Conservation (phyloP, 2,329 filamentous ascomycete species). For the Hypoxylon sp. region DNA sequence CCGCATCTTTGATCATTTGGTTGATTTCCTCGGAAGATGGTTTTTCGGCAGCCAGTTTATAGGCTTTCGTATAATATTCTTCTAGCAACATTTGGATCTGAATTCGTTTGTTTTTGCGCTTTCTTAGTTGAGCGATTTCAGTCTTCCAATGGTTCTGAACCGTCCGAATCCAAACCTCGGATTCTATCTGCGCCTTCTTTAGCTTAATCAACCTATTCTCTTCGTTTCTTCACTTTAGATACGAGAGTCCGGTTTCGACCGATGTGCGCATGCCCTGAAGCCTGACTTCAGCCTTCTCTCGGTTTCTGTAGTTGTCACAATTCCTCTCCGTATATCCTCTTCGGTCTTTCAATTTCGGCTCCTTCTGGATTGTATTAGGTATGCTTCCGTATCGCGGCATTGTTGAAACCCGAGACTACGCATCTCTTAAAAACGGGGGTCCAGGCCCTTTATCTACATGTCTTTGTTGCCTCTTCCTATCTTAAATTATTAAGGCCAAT, state of each 20-base stretch:
- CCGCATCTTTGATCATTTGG: neutral
- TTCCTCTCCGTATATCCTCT: neutral
- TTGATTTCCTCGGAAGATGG: neutral
- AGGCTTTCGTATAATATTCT: neutral
- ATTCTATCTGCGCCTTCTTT: neutral
- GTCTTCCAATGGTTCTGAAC: neutral
- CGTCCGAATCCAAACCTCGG: neutral
- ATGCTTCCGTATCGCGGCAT: neutral
- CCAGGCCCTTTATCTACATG: constrained; percentile 27
- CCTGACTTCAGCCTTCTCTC: neutral
- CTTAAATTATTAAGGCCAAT: constrained; percentile 10
- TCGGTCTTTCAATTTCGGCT: constrained; percentile 1
- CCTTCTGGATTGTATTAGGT: neutral
- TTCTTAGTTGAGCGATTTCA: constrained; percentile 5
- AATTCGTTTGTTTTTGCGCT: neutral
- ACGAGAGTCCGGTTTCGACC: constrained; percentile 10
- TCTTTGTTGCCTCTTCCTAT: constrained; percentile 17
- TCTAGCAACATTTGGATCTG: neutral
- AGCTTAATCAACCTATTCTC: neutral
- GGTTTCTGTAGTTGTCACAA: constrained; percentile 1
- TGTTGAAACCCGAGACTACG: constrained; percentile 16
- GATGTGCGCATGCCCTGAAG: constrained; percentile 14
- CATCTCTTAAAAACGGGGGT: neutral
- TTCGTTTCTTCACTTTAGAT: constrained; percentile 14
- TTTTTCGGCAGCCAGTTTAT: constrained; percentile 2